Conservation (phyloP, 495 filamentous ascomycete genomes). For the Talaromyces proteolyticus region DNA sequence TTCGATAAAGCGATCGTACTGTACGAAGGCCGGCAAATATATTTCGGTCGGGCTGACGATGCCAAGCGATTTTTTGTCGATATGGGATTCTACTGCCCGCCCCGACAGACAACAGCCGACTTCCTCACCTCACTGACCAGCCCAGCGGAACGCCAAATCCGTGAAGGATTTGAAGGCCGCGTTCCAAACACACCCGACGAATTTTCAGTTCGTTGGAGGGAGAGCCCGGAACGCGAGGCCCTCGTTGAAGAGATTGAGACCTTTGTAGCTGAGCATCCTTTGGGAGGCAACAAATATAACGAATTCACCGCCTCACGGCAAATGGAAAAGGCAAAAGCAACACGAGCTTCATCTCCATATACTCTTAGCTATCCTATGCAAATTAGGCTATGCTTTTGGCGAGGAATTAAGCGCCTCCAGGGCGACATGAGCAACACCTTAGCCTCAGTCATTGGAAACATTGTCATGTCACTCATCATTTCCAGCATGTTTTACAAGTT, state of each 20-base stretch:
- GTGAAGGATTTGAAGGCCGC: slow-evolving; percentile 54
- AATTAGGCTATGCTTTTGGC: slow-evolving; percentile 42
- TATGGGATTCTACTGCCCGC: slow-evolving; percentile 60
- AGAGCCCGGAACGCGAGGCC: slow-evolving; percentile 44
- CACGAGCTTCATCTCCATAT: slow-evolving; percentile 39
- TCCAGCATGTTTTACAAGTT: slow-evolving; percentile 86
- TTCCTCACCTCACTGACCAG: slow-evolving; percentile 75
- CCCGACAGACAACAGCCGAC: slow-evolving; percentile 63
- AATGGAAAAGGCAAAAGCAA: slow-evolving; percentile 38
- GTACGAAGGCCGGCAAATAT: slow-evolving; percentile 63
- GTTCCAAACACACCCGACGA: slow-evolving; percentile 70
- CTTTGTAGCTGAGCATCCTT: slow-evolving; percentile 39
- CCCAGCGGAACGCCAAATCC: slow-evolving; percentile 57
- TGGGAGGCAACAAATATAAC: slow-evolving; percentile 31
- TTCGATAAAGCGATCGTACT: slow-evolving; percentile 60
- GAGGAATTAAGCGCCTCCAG: slow-evolving; percentile 53
- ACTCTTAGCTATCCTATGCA: slow-evolving; percentile 40
- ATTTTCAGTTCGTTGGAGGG: slow-evolving; percentile 59
- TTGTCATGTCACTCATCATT: slow-evolving; percentile 77
- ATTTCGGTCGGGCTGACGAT: slow-evolving; percentile 55
- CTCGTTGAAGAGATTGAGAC: slow-evolving; percentile 48
- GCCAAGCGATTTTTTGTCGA: slow-evolving; percentile 60
- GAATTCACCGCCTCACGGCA: slow-evolving; percentile 34
- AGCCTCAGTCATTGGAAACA: slow-evolving; percentile 71
- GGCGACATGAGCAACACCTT: slow-evolving; percentile 75